Evolutionary conservation across 2,329 filamentous ascomycete genomes (phyloP).

Genomic region (Aspergillus ochraceus): DNA sequence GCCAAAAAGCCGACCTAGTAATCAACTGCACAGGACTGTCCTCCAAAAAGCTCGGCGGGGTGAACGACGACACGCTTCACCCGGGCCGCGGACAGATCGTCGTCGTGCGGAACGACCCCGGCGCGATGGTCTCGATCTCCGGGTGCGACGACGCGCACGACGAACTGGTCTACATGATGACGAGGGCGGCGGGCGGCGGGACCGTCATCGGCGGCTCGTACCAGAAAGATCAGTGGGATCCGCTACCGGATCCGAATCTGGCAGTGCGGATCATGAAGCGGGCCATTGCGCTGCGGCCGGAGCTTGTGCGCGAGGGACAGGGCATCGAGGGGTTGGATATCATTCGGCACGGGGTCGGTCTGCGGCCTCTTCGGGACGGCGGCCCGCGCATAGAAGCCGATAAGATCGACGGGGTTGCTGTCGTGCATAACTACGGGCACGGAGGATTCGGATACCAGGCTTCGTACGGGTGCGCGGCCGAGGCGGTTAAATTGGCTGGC

Average conservation of each 20-base stretch:
- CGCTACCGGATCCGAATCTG: conserved; percentile 74
- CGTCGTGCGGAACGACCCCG: conserved; percentile 75
- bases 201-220: conserved; percentile 86
- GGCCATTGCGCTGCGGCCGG: conserved; percentile 36
- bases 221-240: conserved; percentile 76
- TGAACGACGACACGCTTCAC: conserved; percentile 70
- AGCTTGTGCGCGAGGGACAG: conserved; percentile 53
- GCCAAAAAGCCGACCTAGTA: conserved; percentile 63
- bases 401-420: conserved; percentile 59
- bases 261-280: conserved; percentile 82
- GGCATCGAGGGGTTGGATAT: conserved; percentile 73
- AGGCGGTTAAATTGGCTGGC: conserved; percentile 65
- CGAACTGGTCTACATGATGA: conserved; percentile 81
- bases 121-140: conserved; percentile 67
- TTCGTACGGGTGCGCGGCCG: conserved; percentile 69
- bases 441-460: conserved; percentile 63
- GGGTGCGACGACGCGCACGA: conserved; percentile 72
- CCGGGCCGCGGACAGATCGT: conserved; percentile 83
- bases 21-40: conserved; percentile 85
- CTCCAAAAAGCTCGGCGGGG: conserved; percentile 74
- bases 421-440: conserved; percentile 48
- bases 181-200: conserved; percentile 72
- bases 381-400: conserved; percentile 77
- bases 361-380: conserved; percentile 71
- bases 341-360: conserved; percentile 77